phyloP scores from a whole-genome alignment of 805 yeast genomes.

The Wickerhamomyces strasburgensis region DNA sequence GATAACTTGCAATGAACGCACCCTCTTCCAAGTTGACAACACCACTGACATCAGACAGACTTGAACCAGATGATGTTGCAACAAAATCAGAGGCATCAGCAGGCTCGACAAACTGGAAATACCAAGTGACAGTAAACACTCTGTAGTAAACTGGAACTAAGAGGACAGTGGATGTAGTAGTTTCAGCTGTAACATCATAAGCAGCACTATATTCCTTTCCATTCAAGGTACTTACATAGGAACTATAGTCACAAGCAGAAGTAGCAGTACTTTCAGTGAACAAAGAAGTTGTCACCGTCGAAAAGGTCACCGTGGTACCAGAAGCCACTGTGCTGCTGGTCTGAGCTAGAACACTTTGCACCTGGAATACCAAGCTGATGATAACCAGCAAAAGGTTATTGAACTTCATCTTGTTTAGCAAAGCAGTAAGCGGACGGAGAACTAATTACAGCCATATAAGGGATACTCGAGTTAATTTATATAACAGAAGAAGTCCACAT shows the following conservation, averaged over 20 bases:
- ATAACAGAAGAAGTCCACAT: too few relatives aligned
- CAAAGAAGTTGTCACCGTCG: constrained; percentile 3
- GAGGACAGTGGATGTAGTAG: constrained; percentile 1
- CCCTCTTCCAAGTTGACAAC: constrained; percentile 17
- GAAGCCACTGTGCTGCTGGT: neutral
- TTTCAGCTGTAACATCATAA: constrained; percentile 1
- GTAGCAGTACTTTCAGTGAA: constrained; percentile 1
- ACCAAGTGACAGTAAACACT: constrained; percentile 15
- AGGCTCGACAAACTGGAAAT: constrained; percentile 9
- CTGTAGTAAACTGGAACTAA: constrained; percentile 4
- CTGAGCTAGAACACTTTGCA: constrained; percentile 3
- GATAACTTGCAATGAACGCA: constrained; percentile 9
- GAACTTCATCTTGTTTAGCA: constrained; percentile 3
- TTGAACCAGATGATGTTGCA: constrained; percentile 7
- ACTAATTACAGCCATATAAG: too few relatives aligned
- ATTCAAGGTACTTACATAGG: constrained; percentile 4
- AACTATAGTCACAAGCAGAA: constrained; percentile 1
- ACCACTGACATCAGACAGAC: constrained; percentile 5
- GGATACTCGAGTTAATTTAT: too few relatives aligned
- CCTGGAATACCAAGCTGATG: neutral
- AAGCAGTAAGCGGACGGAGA: neutral
- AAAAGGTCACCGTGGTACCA: neutral
- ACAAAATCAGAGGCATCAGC: constrained; percentile 11
- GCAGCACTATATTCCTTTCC: constrained; percentile 1
- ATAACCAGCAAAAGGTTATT: constrained; percentile 1